Conservation (phyloP, 371 early-diverging fungal genomes). For the Ordospora colligata region DNA sequence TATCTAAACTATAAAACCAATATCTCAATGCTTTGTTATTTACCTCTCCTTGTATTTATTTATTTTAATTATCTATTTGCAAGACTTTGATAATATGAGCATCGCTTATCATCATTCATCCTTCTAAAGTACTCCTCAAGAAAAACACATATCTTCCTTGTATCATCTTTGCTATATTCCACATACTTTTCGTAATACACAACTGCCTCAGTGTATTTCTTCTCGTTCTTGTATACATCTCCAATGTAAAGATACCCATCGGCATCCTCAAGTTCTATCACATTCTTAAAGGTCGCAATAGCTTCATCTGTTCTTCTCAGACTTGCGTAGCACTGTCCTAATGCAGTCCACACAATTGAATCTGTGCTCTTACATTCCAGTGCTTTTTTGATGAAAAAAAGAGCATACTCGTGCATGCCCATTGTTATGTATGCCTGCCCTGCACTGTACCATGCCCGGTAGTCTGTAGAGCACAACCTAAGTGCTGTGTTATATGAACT, state of each 20-base stretch:
- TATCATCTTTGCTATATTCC: neutral
- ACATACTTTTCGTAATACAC: slow-evolving; percentile 49
- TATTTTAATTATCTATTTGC: neutral
- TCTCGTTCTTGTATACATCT: slow-evolving; percentile 40
- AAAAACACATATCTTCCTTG: slow-evolving; percentile 26
- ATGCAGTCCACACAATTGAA: slow-evolving; percentile 34
- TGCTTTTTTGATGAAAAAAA: slow-evolving; percentile 73
- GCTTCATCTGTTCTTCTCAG: slow-evolving; percentile 37
- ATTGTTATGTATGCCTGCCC: slow-evolving; percentile 78
- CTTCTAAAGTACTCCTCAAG: slow-evolving; percentile 35
- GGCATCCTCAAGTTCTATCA: slow-evolving; percentile 10
- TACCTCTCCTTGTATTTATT: slow-evolving; percentile 2
- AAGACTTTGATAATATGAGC: slow-evolving; percentile 3
- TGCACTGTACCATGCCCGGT: slow-evolving; percentile 79
- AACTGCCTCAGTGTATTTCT: slow-evolving; percentile 28
- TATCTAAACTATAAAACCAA: neutral
- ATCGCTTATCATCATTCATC: slow-evolving; percentile 32
- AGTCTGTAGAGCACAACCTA: slow-evolving; percentile 72
- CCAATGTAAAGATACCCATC: slow-evolving; percentile 33
- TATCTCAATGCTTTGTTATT: neutral
- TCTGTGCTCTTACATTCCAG: slow-evolving; percentile 63
- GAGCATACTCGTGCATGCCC: slow-evolving; percentile 68
- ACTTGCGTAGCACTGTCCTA: slow-evolving; percentile 44
- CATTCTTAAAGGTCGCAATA: slow-evolving; percentile 42
- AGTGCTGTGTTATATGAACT: slow-evolving; percentile 73